phyloP scores from a whole-genome alignment of 257 asterid species.

The Plectranthus barbatus region DNA sequence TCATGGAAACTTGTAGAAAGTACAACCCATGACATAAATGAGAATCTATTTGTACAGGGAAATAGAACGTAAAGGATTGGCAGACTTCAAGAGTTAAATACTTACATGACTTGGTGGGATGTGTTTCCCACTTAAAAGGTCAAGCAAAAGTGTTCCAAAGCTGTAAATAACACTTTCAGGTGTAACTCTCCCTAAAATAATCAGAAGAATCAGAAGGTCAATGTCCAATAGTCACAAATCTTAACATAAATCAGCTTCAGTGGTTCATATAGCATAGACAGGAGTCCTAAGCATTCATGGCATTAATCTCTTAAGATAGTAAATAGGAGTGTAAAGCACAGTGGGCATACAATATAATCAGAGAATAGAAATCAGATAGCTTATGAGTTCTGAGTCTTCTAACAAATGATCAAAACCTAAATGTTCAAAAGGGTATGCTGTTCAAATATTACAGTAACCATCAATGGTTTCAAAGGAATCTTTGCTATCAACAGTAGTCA shows the following conservation, averaged over 20 bases:
- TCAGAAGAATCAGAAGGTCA: slow-evolving; percentile 12
- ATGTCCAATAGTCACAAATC: slow-evolving; percentile 3
- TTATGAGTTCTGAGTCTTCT: neutral
- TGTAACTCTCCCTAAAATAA: slow-evolving; percentile 68
- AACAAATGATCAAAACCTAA: neutral
- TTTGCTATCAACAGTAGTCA: neutral
- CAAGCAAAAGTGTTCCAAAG: slow-evolving; percentile 92
- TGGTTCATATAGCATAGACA: neutral
- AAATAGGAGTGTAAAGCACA: neutral
- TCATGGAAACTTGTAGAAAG: neutral
- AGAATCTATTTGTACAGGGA: neutral
- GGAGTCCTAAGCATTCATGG: neutral
- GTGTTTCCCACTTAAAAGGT: slow-evolving; percentile 92
- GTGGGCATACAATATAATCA: neutral
- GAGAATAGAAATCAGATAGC: neutral
- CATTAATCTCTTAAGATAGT: neutral
- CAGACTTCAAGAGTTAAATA: no score
- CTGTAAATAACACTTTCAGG: slow-evolving; percentile 89
- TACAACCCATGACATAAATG: neutral
- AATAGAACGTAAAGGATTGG: no score
- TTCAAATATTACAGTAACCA: neutral
- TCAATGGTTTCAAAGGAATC: neutral
- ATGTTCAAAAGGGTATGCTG: neutral
- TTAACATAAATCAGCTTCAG: neutral
- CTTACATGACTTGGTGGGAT: slow-evolving; percentile 97